A percentile compares a stretch with the other conserved stretches of the same genome.
These are phyloP conservation scores for Pythium coloratum DNA, from an alignment of 352 stramenopile genomes.

Conservation along the genomic window DNA sequence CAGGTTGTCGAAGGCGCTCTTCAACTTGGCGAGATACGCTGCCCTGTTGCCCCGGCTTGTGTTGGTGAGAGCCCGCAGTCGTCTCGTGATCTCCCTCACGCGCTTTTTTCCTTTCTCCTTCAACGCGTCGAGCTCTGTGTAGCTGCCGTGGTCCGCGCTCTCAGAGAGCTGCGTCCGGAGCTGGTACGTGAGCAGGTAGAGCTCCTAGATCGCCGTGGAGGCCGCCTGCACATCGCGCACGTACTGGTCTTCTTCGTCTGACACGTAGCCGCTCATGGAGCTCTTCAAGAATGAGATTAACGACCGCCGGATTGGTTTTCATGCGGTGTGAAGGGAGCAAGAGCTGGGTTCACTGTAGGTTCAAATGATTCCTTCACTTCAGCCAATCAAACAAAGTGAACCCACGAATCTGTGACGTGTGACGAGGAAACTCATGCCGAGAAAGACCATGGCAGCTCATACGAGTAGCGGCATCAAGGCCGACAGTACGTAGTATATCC, in stretches of 20 bases:
- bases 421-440: too few species aligned
- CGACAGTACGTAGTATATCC: too few species aligned
- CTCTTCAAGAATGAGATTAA: neutral
- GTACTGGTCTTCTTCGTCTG: neutral
- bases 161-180: neutral
- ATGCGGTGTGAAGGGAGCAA: neutral
- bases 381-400: too few species aligned
- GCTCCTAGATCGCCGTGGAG: neutral
- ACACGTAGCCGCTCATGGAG: neutral
- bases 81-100: neutral
- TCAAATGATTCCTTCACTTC: too few species aligned
- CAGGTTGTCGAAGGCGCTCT: neutral
- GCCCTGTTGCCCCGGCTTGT: neutral
- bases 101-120: neutral
- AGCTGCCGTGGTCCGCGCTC: neutral
- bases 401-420: too few species aligned
- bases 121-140: neutral
- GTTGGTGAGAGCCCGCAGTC: neutral
- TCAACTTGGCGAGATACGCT: neutral
- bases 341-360: too few species aligned
- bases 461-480: too few species aligned
- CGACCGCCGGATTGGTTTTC: neutral
- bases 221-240: constrained; percentile 1
- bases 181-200: neutral
- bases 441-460: too few species aligned